Evolutionary conservation across 2,329 filamentous ascomycete species (phyloP).

Genomic region (Ilyonectria destructans): DNA sequence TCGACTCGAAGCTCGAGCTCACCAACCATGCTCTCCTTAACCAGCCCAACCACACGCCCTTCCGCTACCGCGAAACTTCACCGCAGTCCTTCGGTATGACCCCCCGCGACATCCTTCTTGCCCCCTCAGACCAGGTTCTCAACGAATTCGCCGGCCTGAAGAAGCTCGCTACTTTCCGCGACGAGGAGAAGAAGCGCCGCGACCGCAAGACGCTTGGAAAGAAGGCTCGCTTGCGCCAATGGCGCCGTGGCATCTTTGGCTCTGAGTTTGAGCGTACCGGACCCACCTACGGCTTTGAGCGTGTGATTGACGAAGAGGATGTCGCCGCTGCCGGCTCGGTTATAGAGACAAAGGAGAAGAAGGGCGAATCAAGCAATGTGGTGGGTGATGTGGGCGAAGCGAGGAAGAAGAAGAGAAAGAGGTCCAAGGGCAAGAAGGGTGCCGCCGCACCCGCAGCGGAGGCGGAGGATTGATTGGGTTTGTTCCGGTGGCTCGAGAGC

Average conservation of each 20-base stretch:
- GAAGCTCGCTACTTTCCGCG: slow-evolving; percentile 92
- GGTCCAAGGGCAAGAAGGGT: slow-evolving; percentile 62
- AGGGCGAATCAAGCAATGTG: slow-evolving; percentile 48
- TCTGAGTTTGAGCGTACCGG: slow-evolving; percentile 70
- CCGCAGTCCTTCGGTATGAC: slow-evolving; percentile 93
- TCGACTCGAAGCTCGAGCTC: slow-evolving; percentile 86
- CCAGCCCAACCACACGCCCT: slow-evolving; percentile 59
- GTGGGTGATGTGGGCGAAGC: slow-evolving; percentile 50
- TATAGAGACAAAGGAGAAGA: slow-evolving; percentile 45
- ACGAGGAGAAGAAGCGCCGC: slow-evolving; percentile 88
- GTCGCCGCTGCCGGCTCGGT: slow-evolving; percentile 41
- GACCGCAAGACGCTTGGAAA: slow-evolving; percentile 93
- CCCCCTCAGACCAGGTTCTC: slow-evolving; percentile 87
- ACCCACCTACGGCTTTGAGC: slow-evolving; percentile 72
- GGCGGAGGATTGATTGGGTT: slow-evolving; percentile 39
- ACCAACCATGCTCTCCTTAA: slow-evolving; percentile 75
- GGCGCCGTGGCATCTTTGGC: slow-evolving; percentile 80
- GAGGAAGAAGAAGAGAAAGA: slow-evolving; percentile 69
- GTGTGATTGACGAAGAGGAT: slow-evolving; percentile 51
- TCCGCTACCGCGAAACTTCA: slow-evolving; percentile 96
- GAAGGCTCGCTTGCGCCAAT: slow-evolving; percentile 91
- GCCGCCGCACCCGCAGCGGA: slow-evolving; percentile 44
- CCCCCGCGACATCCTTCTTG: slow-evolving; percentile 88
- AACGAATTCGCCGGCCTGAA: slow-evolving; percentile 96
- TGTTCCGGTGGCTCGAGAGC: not conserved